Evolutionary conservation across 2,329 filamentous ascomycete genomes (phyloP), one percentile per base, ranked within the genome.

Genomic region (Emergomyces africanus): DNA sequence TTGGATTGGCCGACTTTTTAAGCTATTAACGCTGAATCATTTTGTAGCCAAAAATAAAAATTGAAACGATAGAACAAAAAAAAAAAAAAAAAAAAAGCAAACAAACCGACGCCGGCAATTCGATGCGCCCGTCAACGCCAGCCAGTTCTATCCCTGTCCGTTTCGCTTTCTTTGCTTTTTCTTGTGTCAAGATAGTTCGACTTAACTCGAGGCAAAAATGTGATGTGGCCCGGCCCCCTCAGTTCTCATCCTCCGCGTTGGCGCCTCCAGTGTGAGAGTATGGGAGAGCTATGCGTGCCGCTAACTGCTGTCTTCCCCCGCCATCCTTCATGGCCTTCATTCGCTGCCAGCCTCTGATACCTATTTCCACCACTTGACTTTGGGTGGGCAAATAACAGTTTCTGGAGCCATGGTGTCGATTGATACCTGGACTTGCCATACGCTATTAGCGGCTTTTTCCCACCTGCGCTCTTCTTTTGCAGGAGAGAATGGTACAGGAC

Each of bases 1-100:
- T 12, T 35, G 25, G 48, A 50, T 33, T 15, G 44, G 44, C 42
- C 42, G 42, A 46, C 48, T n/a, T 51, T 51, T 35, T 51, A 51
- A 33, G 48, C 48, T 51, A 15, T 35, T 35, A 28, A 42, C 14
- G 37, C 39, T 55, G 53, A 55, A 55, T 41, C 51, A 55, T 44
- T 44, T n/a, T 44, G 53, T 42, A 55, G 35, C 53, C 53, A 55
- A 55, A 55, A 55, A 55, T 55, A 57, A 57, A 42, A 25, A 35
- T 35, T 18, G 23, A 42, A 42, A 41, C 14, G 25, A 57, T 57
- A 30, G 41, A 23, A 20, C 15, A 15, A 28, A 48, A 57, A 57
- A 57, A 57, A 42, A 30, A 48, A 57, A 48, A 20, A 37, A 9
- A 15, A n/a, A n/a, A 57, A 57, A 57, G 55, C 42, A 48, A 57